Percentiles rank a stretch among this genome's conserved stretches.
These are phyloP conservation scores for Globisporangium camurandrum DNA, from an alignment of 352 stramenopile genomes.

Conservation along the genomic window DNA sequence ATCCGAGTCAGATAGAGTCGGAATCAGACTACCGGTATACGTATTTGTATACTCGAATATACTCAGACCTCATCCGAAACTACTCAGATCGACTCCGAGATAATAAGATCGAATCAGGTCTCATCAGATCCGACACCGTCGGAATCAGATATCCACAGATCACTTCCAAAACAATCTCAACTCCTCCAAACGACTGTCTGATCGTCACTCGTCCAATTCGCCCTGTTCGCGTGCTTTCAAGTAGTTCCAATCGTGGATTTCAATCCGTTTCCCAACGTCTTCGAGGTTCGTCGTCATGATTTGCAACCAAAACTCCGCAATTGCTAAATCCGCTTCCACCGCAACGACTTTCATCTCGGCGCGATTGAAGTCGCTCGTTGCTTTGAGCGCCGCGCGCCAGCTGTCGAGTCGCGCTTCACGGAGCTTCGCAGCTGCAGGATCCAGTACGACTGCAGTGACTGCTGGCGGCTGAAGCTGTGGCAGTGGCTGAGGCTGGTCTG, in stretches of 20 bases:
- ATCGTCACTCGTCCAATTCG: too few relatives aligned
- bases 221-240: conserved; percentile 40
- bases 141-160: too few relatives aligned
- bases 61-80: too few relatives aligned
- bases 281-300: conserved; percentile 54
- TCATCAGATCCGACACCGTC: too few relatives aligned
- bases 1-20: too few relatives aligned
- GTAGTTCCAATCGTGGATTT: conserved; percentile 75
- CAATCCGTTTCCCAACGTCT: conserved; percentile 68
- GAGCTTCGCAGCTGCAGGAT: conserved; percentile 30
- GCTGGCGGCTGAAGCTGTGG: neutral
- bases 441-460: conserved; percentile 1
- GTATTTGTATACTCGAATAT: too few relatives aligned
- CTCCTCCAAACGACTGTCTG: too few relatives aligned
- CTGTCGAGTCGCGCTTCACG: conserved; percentile 33
- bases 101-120: too few relatives aligned
- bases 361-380: conserved; percentile 43
- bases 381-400: conserved; percentile 44
- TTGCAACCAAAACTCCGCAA: conserved; percentile 66
- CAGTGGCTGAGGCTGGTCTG: neutral
- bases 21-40: too few relatives aligned
- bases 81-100: too few relatives aligned
- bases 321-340: conserved; percentile 39
- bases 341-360: conserved; percentile 48
- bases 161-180: too few relatives aligned